A percentile compares a stretch with the other conserved stretches of the same genome.
Conservation (phyloP, 2,329 filamentous ascomycete genomes). For the Immersiporthe knoxdaviesiana region DNA sequence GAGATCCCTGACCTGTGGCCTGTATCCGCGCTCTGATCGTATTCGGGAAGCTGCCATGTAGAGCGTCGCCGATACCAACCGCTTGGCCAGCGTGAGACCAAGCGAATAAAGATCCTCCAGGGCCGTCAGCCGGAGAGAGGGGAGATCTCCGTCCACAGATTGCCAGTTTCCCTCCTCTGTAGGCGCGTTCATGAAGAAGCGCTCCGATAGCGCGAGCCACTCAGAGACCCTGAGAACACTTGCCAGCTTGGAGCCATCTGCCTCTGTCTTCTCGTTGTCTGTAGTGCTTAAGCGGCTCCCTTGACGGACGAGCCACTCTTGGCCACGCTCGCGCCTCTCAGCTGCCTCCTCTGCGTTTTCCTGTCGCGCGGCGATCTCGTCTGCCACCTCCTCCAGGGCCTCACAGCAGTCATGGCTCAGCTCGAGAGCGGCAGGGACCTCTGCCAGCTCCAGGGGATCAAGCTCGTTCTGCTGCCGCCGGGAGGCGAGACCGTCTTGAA, state of each 20-base stretch:
- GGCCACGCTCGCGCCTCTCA: slow-evolving; percentile 64
- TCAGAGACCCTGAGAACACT: slow-evolving; percentile 59
- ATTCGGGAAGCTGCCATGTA: slow-evolving; percentile 73
- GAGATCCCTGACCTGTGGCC: slow-evolving; percentile 36
- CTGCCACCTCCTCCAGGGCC: slow-evolving; percentile 69
- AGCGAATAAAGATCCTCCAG: slow-evolving; percentile 77
- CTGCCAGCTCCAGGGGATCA: slow-evolving; percentile 49
- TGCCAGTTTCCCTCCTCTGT: slow-evolving; percentile 70
- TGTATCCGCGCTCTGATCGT: slow-evolving; percentile 48
- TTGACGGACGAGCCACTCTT: slow-evolving; percentile 67
- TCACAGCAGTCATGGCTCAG: slow-evolving; percentile 67
- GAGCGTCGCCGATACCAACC: slow-evolving; percentile 70
- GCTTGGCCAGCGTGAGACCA: slow-evolving; percentile 67
- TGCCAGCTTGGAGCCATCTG: slow-evolving; percentile 22
- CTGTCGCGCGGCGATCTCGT: slow-evolving; percentile 66
- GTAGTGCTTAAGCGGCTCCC: slow-evolving; percentile 32
- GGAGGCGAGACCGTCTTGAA: slow-evolving; percentile 55
- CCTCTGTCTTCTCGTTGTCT: slow-evolving; percentile 29
- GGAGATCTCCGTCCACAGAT: slow-evolving; percentile 57
- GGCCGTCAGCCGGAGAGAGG: slow-evolving; percentile 74
- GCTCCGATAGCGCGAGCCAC: slow-evolving; percentile 67
- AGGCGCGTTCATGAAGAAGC: slow-evolving; percentile 75
- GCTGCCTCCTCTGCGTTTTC: slow-evolving; percentile 62
- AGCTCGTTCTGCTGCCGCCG: slow-evolving; percentile 42
- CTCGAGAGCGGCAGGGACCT: slow-evolving; percentile 73